A percentile compares a stretch with the other conserved stretches of the same genome.
Evolutionary conservation across 2,329 filamentous ascomycete genomes (phyloP).

Genomic region (Coniochaeta sp.): DNA sequence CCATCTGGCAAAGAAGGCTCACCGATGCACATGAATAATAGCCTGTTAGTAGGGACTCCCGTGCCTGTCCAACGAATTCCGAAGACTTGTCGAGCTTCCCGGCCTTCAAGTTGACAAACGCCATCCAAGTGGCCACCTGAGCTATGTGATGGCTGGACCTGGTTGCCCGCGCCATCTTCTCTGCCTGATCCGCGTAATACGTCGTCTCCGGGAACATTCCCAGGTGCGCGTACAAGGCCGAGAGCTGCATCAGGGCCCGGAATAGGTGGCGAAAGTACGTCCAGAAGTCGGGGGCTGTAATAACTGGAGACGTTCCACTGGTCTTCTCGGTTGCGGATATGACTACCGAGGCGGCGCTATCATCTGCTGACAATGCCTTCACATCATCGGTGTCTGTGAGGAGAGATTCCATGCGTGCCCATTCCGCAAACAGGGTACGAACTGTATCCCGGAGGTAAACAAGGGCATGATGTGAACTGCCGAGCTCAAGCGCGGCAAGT

Average conservation of each 20-base stretch:
- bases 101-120: constrained; percentile 48
- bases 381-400: constrained; percentile 12
- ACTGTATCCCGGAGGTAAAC: constrained; percentile 50
- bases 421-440: constrained; percentile 47
- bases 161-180: constrained; percentile 66
- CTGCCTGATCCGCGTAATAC: constrained; percentile 79
- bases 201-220: constrained; percentile 84
- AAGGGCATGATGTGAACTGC: constrained; percentile 52
- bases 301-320: constrained; percentile 9
- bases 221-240: constrained; percentile 71
- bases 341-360: constrained; percentile 16
- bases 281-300: constrained; percentile 69
- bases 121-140: constrained; percentile 47
- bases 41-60: constrained; percentile 40
- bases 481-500: constrained; percentile 55
- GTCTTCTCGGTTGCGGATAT: constrained; percentile 18
- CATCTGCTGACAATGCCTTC: constrained; percentile 8
- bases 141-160: constrained; percentile 52
- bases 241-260: constrained; percentile 64
- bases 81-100: constrained; percentile 52
- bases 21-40: constrained; percentile 37
- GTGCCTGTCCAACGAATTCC: constrained; percentile 45
- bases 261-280: constrained; percentile 67
- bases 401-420: constrained; percentile 42
- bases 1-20: constrained; percentile 46